Evolutionary conservation across 179 eudicot species (phyloP).

Genomic region (Silene noctiflora): DNA sequence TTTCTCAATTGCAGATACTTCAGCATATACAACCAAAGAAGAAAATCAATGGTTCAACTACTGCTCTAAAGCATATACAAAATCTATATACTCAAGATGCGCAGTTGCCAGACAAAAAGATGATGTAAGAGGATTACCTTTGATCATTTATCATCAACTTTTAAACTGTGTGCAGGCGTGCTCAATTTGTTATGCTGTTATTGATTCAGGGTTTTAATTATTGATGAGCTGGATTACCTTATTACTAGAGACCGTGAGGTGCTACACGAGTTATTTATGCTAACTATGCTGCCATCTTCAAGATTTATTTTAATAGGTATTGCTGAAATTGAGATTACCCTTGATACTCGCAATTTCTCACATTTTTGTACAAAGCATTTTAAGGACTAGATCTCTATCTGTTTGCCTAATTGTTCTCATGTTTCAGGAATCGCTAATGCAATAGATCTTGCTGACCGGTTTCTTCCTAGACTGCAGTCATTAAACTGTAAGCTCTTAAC

Average conservation of each 20-base stretch:
- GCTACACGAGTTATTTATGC: constrained; percentile 92
- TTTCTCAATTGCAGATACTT: constrained; percentile 50
- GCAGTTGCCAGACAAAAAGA: constrained; percentile 38
- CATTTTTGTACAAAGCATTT: not conserved
- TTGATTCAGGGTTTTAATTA: constrained; percentile 57
- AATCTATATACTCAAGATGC: constrained; percentile 50
- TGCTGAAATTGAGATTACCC: not conserved
- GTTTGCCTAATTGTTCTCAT: constrained; percentile 10
- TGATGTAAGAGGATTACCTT: constrained; percentile 57
- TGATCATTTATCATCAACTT: not conserved
- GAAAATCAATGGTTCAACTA: constrained; percentile 41
- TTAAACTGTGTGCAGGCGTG: not conserved
- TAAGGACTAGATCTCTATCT: not conserved
- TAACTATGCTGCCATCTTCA: constrained; percentile 79
- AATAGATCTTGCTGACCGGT: constrained; percentile 86
- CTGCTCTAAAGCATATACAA: constrained; percentile 69
- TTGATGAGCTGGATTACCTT: constrained; percentile 91
- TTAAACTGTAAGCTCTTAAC: constrained; percentile 60
- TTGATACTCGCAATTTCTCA: not conserved
- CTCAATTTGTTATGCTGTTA: constrained; percentile 7
- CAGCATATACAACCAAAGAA: constrained; percentile 47
- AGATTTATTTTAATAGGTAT: constrained; percentile 79
- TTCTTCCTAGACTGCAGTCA: constrained; percentile 84
- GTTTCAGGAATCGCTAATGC: constrained; percentile 91
- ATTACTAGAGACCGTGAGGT: constrained; percentile 86